Evolutionary conservation across 2,329 filamentous ascomycete species (phyloP).

Genomic region (Tolypocladium amazonense): DNA sequence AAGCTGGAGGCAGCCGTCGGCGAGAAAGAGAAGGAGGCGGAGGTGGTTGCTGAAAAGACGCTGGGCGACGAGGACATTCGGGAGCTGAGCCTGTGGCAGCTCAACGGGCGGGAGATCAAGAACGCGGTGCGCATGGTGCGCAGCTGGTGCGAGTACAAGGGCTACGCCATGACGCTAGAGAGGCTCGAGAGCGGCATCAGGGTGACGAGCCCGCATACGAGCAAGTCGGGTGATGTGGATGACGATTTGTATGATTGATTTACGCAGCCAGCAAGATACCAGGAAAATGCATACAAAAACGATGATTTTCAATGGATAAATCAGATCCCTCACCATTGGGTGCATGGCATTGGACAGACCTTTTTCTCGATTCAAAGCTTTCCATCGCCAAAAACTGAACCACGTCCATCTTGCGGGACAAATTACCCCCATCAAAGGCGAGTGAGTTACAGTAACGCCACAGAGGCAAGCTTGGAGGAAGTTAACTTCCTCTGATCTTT

Average conservation of each 20-base stretch:
- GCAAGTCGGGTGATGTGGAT: slow-evolving; percentile 20
- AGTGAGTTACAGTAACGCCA: too few relatives aligned
- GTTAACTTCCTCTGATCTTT: too few relatives aligned
- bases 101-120: slow-evolving; percentile 37
- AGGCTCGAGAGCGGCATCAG: slow-evolving; percentile 33
- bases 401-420: too few relatives aligned
- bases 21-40: neutral
- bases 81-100: slow-evolving; percentile 27
- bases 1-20: neutral
- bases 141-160: slow-evolving; percentile 33
- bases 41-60: neutral
- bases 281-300: too few relatives aligned
- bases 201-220: slow-evolving; percentile 31
- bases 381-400: too few relatives aligned
- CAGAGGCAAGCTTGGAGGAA: too few relatives aligned
- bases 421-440: too few relatives aligned
- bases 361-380: too few relatives aligned
- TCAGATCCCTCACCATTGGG: too few relatives aligned
- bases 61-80: slow-evolving; percentile 22
- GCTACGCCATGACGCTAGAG: slow-evolving; percentile 27
- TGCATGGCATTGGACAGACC: too few relatives aligned
- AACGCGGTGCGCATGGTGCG: slow-evolving; percentile 34
- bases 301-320: too few relatives aligned
- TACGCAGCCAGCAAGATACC: neutral
- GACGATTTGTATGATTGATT: slow-evolving; percentile 15